Percentiles rank a stretch among this genome's conserved stretches.
These are phyloP conservation scores for Thalassiosira allenii DNA, from an alignment of 352 stramenopile species.

Conservation along the genomic window DNA sequence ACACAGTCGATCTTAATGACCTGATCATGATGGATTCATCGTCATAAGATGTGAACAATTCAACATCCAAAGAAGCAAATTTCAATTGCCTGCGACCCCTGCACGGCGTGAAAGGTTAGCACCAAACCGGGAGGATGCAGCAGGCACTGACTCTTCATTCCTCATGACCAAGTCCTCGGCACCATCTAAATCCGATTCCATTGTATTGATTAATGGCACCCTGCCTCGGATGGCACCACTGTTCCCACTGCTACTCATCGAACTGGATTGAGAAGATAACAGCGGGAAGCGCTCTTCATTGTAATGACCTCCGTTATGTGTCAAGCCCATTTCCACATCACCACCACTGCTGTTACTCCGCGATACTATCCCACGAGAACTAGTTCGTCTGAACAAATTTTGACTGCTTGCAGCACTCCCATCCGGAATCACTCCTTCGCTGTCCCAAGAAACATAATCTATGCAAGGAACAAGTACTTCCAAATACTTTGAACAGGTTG, in stretches of 20 bases:
- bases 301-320: background rate
- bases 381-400: too few species aligned
- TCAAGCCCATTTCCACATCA: background rate
- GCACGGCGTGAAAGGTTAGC: constrained; percentile 23
- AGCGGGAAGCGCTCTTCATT: background rate
- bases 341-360: background rate
- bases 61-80: too few species aligned
- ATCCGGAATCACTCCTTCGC: constrained; percentile 39
- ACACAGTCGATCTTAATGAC: too few species aligned
- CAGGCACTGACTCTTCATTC: constrained; percentile 12
- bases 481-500: constrained; percentile 39
- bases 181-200: constrained; percentile 1
- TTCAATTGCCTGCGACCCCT: too few species aligned
- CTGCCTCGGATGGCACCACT: background rate
- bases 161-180: constrained; percentile 10
- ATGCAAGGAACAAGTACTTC: constrained; percentile 54
- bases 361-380: background rate
- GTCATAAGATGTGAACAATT: too few species aligned
- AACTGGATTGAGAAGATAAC: background rate
- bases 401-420: background rate
- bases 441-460: constrained; percentile 64
- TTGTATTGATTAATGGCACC: background rate
- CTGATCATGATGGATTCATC: too few species aligned
- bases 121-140: constrained; percentile 30
- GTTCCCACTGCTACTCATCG: background rate